Percentiles rank a stretch among this genome's conserved stretches.
Evolutionary conservation across 352 stramenopile species (phyloP).

Genomic region (Halophytophthora polymorphica): DNA sequence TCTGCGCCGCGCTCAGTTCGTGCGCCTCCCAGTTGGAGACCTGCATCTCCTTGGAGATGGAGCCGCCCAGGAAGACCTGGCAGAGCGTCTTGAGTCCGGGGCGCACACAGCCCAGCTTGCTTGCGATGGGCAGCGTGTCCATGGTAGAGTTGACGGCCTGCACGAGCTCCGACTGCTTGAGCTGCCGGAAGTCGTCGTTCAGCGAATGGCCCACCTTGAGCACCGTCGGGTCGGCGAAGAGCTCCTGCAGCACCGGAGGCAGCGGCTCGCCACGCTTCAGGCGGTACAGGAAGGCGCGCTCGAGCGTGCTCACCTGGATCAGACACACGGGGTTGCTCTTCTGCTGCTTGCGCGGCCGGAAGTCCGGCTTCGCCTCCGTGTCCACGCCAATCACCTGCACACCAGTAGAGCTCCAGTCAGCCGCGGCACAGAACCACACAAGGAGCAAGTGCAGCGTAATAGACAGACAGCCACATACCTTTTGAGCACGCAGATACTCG

Average conservation of each 20-base stretch:
- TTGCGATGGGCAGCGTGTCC: conserved; percentile 75
- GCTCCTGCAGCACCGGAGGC: conserved; percentile 48
- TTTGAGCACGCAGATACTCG: conserved; percentile 50
- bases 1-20: conserved; percentile 62
- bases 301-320: conserved; percentile 76
- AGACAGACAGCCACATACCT: conserved; percentile 13
- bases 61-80: conserved; percentile 65
- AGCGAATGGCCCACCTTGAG: conserved; percentile 81
- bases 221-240: conserved; percentile 55
- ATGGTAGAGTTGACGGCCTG: conserved; percentile 62
- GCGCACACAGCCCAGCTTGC: conserved; percentile 72
- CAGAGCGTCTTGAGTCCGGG: conserved; percentile 71
- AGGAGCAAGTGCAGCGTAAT: too few species aligned
- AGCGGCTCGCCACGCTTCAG: conserved; percentile 49
- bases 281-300: conserved; percentile 71
- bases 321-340: conserved; percentile 68
- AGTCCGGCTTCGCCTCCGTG: conserved; percentile 75
- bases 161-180: conserved; percentile 59
- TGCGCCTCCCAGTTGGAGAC: conserved; percentile 81
- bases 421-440: background rate
- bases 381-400: conserved; percentile 56
- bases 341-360: conserved; percentile 41
- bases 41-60: conserved; percentile 84
- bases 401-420: background rate
- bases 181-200: conserved; percentile 67